phyloP scores from a whole-genome alignment of 2,329 filamentous ascomycete genomes.

The Penicillium italicum region DNA sequence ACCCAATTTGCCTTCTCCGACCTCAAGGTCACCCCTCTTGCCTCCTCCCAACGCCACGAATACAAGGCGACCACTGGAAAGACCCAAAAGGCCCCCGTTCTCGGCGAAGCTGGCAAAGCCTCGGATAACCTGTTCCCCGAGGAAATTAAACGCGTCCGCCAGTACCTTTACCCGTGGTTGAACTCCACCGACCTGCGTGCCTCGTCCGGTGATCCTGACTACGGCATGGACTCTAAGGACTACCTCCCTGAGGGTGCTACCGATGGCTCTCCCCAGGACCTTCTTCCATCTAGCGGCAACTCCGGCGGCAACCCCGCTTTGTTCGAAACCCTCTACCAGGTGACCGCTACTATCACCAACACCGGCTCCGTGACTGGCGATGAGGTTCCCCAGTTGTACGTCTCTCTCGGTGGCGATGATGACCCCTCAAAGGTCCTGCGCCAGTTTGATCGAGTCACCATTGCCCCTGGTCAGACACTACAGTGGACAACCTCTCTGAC shows the following conservation, averaged over 20 bases:
- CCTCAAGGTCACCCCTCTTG: constrained; percentile 47
- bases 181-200: constrained; percentile 55
- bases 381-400: constrained; percentile 61
- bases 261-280: constrained; percentile 54
- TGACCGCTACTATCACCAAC: constrained; percentile 51
- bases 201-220: constrained; percentile 52
- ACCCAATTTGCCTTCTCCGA: constrained; percentile 62
- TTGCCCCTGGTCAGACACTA: constrained; percentile 64
- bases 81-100: constrained; percentile 52
- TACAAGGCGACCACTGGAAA: constrained; percentile 54
- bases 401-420: constrained; percentile 73
- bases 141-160: constrained; percentile 48
- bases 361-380: constrained; percentile 48
- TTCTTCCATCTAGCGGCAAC: constrained; percentile 55
- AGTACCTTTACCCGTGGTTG: constrained; percentile 63
- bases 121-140: constrained; percentile 56
- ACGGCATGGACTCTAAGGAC: constrained; percentile 49
- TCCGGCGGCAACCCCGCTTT: constrained; percentile 58
- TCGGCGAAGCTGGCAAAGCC: constrained; percentile 49
- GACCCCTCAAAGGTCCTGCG: constrained; percentile 67
- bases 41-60: constrained; percentile 49
- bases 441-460: constrained; percentile 72
- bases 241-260: constrained; percentile 51
- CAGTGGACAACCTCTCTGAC: constrained; percentile 68
- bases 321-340: constrained; percentile 50